Evolutionary conservation across 176 grass and related monocot species (phyloP), one percentile per base, ranked within the genome.

Genomic region (Secale cereale): DNA sequence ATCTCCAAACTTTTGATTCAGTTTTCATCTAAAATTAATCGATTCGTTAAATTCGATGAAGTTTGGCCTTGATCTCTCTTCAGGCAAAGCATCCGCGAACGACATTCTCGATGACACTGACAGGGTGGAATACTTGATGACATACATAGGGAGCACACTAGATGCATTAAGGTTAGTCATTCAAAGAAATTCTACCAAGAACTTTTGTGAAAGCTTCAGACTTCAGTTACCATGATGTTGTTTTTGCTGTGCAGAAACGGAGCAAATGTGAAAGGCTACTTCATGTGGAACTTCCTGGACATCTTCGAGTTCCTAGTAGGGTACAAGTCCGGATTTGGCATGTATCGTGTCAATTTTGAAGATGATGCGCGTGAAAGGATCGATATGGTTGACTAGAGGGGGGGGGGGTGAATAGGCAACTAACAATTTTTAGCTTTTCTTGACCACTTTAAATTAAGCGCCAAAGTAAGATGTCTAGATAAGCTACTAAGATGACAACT

Each of bases 221-320:
- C 36, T 41, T 71, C 11, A 72, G 11, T 70, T 39, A 72, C 41
- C 69, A 22, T 37, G 56, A 27, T 33, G n/a, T 26, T 3, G 8
- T 43, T 35, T 81, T 15, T n/a, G 70, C 13, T 27, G n/a, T 86
- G 81, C 66, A 92, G 87, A 87, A 90, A 88, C 26, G 91, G 91
- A 87, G 73, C 56, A 3, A 85, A 92, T 20, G 91, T 94, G 70
- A 97, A 61, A 81, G 87, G 89, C 6, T 97, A 90, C 66, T 92
- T 92, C 15, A 54, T 78, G 5, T 94, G 91, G 92, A 28, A 77
- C 41, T 94, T 94, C 26, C 15, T 97, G 59, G 92, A 94, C 80
- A 41, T 94, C 3, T 92, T 92, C 54, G 90, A 97, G 78, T 78
- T 90, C 35, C 14, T 92, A 2, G 0, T 6, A 1, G 94, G 91